Evolutionary conservation across 2,329 filamentous ascomycete species (phyloP).

Genomic region (Venturia aucupariae): DNA sequence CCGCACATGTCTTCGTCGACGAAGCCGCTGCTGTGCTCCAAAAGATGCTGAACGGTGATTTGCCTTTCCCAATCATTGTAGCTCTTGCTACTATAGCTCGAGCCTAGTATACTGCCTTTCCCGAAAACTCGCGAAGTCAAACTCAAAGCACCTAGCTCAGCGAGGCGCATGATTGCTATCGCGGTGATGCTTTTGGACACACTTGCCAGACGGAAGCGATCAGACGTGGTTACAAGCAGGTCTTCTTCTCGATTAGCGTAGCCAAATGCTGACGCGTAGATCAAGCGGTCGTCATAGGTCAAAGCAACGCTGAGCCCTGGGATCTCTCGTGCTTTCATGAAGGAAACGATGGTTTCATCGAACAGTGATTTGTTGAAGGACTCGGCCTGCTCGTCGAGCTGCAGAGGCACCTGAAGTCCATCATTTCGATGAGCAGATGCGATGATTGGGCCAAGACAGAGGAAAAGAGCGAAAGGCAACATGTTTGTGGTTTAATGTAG

Average conservation of each 20-base stretch:
- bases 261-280: slow-evolving; percentile 11
- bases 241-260: slow-evolving; percentile 7
- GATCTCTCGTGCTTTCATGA: slow-evolving; percentile 10
- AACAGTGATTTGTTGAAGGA: slow-evolving; percentile 8
- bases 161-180: slow-evolving; percentile 14
- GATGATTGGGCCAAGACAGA: not conserved
- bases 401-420: not conserved
- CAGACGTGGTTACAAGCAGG: not conserved
- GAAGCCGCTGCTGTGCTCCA: slow-evolving; percentile 13
- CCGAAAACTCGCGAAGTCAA: slow-evolving; percentile 9
- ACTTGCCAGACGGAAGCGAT: slow-evolving; percentile 15
- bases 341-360: not conserved
- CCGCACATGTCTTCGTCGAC: slow-evolving; percentile 13
- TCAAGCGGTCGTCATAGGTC: slow-evolving; percentile 9
- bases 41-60: slow-evolving; percentile 13
- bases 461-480: not conserved
- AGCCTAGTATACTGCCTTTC: slow-evolving; percentile 3
- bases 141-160: slow-evolving; percentile 5
- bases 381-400: not conserved
- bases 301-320: slow-evolving; percentile 13
- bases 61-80: slow-evolving; percentile 10
- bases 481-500: not conserved
- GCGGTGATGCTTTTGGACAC: slow-evolving; percentile 15
- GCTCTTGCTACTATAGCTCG: slow-evolving; percentile 9
- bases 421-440: not conserved